Percentiles rank a stretch among this genome's conserved stretches.
Evolutionary conservation across 2,329 filamentous ascomycete genomes (phyloP).

Genomic region (Colletotrichum sp.): DNA sequence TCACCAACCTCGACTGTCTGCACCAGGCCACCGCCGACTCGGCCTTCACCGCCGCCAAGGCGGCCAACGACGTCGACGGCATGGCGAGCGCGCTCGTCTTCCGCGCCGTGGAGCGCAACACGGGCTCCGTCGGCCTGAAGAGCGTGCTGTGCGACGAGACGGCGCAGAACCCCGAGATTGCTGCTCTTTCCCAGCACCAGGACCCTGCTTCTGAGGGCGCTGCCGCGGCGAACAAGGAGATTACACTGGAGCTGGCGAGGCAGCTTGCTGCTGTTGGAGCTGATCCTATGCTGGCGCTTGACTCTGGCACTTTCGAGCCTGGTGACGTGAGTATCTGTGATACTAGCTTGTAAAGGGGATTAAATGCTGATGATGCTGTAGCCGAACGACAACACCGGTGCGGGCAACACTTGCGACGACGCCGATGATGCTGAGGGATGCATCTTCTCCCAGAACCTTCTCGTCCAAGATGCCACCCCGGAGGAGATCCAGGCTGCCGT

Average conservation of each 20-base stretch:
- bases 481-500: slow-evolving; percentile 57
- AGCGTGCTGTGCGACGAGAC: slow-evolving; percentile 61
- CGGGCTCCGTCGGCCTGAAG: slow-evolving; percentile 59
- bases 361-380: not conserved
- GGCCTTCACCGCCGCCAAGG: slow-evolving; percentile 67
- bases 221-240: slow-evolving; percentile 62
- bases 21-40: slow-evolving; percentile 64
- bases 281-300: slow-evolving; percentile 64
- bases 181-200: slow-evolving; percentile 68
- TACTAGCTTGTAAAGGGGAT: not conserved
- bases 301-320: slow-evolving; percentile 67
- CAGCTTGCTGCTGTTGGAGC: slow-evolving; percentile 67
- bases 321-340: slow-evolving; percentile 49
- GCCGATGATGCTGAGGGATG: slow-evolving; percentile 53
- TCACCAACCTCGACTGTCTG: slow-evolving; percentile 57
- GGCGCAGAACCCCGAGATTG: slow-evolving; percentile 70
- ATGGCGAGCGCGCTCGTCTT: slow-evolving; percentile 60
- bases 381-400: slow-evolving; percentile 24
- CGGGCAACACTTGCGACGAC: slow-evolving; percentile 51
- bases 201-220: slow-evolving; percentile 67
- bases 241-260: slow-evolving; percentile 62
- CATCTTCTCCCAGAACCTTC: slow-evolving; percentile 57
- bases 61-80: slow-evolving; percentile 54
- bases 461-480: slow-evolving; percentile 58
- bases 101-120: slow-evolving; percentile 65